Evolutionary conservation across 371 early-diverging fungal species (phyloP).

Genomic region (Apophysomyces sp.): DNA sequence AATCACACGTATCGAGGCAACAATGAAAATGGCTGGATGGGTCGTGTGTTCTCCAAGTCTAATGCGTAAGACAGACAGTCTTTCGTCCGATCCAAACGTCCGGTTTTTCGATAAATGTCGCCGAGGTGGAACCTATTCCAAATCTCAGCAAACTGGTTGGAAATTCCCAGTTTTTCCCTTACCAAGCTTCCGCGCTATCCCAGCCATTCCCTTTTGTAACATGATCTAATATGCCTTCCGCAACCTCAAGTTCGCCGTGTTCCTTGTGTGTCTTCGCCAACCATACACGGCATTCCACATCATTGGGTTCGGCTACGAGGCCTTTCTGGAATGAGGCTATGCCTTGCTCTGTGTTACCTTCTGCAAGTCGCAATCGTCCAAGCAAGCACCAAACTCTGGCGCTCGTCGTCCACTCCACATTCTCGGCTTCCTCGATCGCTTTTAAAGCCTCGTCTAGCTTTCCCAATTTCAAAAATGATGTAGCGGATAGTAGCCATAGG

Average conservation of each 20-base stretch:
- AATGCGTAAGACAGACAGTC: constrained; percentile 72
- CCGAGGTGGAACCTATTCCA: constrained; percentile 54
- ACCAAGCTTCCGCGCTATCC: constrained; percentile 70
- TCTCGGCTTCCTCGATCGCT: constrained; percentile 69
- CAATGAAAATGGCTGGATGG: constrained; percentile 59
- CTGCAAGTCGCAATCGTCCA: constrained; percentile 46
- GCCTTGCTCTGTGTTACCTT: constrained; percentile 45
- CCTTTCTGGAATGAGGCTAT: constrained; percentile 56
- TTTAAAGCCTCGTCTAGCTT: constrained; percentile 63
- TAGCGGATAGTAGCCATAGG: constrained; percentile 66
- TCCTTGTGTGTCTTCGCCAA: constrained; percentile 47
- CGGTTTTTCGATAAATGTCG: constrained; percentile 52
- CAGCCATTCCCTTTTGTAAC: constrained; percentile 60
- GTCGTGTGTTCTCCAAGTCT: constrained; percentile 65
- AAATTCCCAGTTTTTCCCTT: background rate
- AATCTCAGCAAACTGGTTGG: background rate
- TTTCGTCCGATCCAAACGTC: constrained; percentile 56
- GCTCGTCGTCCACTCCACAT: constrained; percentile 53
- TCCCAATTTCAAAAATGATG: constrained; percentile 53
- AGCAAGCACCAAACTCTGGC: constrained; percentile 60
- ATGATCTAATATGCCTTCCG: constrained; percentile 55
- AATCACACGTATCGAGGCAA: constrained; percentile 41
- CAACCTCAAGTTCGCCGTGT: constrained; percentile 45
- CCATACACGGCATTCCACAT: constrained; percentile 43
- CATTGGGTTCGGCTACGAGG: constrained; percentile 44